Percentiles rank a stretch among this genome's conserved stretches.
Conservation (phyloP, 495 filamentous ascomycete species). For the Lichenothelia convexa region DNA sequence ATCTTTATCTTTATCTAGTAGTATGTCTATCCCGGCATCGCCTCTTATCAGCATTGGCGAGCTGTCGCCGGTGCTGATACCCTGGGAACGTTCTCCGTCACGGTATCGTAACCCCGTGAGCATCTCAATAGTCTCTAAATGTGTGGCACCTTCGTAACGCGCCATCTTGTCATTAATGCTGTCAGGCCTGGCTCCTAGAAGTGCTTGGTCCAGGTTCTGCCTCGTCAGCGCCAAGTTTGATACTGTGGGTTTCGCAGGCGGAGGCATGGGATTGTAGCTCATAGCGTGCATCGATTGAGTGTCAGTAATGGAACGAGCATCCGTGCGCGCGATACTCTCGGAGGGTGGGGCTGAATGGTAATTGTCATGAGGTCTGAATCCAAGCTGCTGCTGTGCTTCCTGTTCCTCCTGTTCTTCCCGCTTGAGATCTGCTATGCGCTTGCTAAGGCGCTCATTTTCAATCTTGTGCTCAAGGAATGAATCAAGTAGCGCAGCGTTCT, state of each 20-base stretch:
- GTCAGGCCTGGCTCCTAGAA: conserved; percentile 47
- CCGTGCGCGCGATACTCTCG: conserved; percentile 14
- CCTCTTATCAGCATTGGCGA: conserved; percentile 68
- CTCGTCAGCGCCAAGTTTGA: conserved; percentile 50
- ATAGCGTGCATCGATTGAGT: neutral
- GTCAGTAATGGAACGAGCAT: conserved; percentile 8
- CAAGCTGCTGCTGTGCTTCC: conserved; percentile 30
- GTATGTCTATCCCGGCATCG: conserved; percentile 70
- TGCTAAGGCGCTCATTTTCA: conserved; percentile 76
- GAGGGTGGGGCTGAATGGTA: conserved; percentile 35
- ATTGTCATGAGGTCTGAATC: conserved; percentile 33
- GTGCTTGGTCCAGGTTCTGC: conserved; percentile 62
- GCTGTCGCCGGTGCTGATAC: conserved; percentile 69
- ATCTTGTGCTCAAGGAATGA: conserved; percentile 96
- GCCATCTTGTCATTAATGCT: conserved; percentile 63
- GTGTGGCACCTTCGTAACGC: conserved; percentile 51
- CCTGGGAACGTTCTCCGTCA: conserved; percentile 75
- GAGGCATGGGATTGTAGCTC: conserved; percentile 38
- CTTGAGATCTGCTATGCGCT: conserved; percentile 68
- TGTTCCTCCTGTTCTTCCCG: conserved; percentile 71
- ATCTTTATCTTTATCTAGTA: conserved; percentile 42
- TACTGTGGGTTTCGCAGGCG: conserved; percentile 43
- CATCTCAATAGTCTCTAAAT: conserved; percentile 83
- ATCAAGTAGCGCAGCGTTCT: conserved; percentile 67
- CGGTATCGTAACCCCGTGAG: conserved; percentile 76